Conservation (phyloP, 441 rosid species). For the Populus tomentosa region DNA sequence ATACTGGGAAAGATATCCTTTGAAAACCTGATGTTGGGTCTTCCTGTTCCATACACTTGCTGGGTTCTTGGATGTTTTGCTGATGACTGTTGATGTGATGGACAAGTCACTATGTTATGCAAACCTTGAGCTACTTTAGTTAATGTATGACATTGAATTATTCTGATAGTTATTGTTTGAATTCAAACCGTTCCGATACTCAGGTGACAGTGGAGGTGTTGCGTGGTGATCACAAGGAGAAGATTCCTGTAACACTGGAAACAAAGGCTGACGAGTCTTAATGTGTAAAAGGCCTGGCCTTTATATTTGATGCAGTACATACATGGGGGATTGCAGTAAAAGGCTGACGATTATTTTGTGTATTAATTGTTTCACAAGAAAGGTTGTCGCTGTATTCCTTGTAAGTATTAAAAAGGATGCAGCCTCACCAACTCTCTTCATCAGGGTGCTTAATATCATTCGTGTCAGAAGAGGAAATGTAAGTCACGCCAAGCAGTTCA, state of each 20-base stretch:
- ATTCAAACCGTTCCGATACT: not conserved
- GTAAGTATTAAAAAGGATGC: slow-evolving; percentile 3
- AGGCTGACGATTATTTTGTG: slow-evolving; percentile 17
- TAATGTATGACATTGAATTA: not conserved
- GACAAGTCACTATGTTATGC: not conserved
- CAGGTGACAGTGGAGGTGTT: slow-evolving; percentile 88
- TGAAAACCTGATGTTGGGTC: no score
- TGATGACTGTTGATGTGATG: not conserved
- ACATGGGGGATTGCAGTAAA: slow-evolving; percentile 12
- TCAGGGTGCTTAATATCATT: not conserved
- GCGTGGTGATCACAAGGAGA: slow-evolving; percentile 92
- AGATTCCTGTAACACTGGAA: slow-evolving; percentile 78
- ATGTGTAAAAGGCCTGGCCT: slow-evolving; percentile 15
- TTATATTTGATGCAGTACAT: slow-evolving; percentile 16
- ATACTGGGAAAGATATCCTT: not conserved
- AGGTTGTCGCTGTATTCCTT: slow-evolving; percentile 29
- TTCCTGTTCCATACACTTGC: not conserved
- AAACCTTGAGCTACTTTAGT: not conserved
- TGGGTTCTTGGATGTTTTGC: not conserved
- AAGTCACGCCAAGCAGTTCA: not conserved
- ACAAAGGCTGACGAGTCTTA: slow-evolving; percentile 78
- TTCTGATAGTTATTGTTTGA: not conserved
- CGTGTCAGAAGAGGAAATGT: not conserved
- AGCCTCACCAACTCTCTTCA: not conserved
- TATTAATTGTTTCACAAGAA: slow-evolving; percentile 10